Percentiles rank a stretch among this genome's conserved stretches.
Evolutionary conservation across 768 basidiomycete species (phyloP).

Genomic region (Pulveroboletus sp.): DNA sequence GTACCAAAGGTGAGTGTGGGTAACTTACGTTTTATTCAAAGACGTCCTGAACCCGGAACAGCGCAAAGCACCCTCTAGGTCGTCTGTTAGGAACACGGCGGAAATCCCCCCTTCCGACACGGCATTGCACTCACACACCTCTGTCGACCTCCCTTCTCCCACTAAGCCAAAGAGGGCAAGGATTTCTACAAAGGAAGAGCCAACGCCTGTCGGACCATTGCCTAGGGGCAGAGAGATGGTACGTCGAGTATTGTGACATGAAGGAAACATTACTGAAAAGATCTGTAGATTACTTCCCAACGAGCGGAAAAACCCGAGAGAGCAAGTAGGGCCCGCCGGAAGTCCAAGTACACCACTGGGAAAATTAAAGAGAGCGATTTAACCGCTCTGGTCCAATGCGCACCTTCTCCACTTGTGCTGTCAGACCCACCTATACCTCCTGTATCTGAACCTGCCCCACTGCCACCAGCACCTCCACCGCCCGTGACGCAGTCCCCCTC

Average conservation of each 20-base stretch:
- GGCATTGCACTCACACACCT: constrained; percentile 11
- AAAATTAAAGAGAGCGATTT: constrained; percentile 18
- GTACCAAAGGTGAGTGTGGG: constrained; percentile 17
- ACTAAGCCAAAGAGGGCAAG: constrained; percentile 30
- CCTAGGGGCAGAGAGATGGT: constrained; percentile 13
- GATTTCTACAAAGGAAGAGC: constrained; percentile 21
- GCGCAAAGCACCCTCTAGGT: constrained; percentile 28
- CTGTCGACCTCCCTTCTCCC: constrained; percentile 19
- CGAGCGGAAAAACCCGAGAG: constrained; percentile 14
- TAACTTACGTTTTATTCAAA: background rate
- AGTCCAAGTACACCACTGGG: constrained; percentile 10
- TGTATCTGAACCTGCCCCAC: constrained; percentile 12
- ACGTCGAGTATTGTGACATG: constrained; percentile 3
- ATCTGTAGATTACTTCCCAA: constrained; percentile 8
- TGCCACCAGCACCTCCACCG: constrained; percentile 2
- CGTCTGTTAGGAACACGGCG: constrained; percentile 12
- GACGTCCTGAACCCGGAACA: constrained; percentile 11
- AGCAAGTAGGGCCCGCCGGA: constrained; percentile 23
- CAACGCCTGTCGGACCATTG: constrained; percentile 3
- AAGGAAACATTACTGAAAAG: constrained; percentile 1
- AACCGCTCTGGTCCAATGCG: constrained; percentile 4
- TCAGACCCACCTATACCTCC: constrained; percentile 13
- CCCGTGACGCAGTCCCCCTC: constrained; percentile 9
- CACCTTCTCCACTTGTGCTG: constrained; percentile 10
- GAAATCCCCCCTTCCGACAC: constrained; percentile 12